A percentile compares a stretch with the other conserved stretches of the same genome.
Conservation (phyloP, 225 moss, liverwort and hornwort genomes). For the Anthoceros angustus region DNA sequence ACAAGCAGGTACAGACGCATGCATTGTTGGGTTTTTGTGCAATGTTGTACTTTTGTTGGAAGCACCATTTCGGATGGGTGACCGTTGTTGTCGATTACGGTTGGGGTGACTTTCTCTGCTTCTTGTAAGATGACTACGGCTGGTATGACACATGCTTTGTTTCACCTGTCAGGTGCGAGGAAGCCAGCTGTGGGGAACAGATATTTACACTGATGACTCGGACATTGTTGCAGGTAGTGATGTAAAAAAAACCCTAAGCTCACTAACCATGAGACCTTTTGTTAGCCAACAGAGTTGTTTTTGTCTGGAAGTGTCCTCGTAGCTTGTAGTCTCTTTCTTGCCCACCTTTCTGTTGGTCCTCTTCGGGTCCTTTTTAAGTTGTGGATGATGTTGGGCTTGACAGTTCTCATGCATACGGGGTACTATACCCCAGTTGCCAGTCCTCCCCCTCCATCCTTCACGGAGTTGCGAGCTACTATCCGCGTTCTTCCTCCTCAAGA, state of each 20-base stretch:
- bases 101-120: too few relatives aligned
- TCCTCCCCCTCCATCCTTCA: conserved; percentile 49
- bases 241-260: conserved; percentile 6
- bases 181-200: conserved; percentile 98
- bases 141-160: conserved; percentile 1
- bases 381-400: conserved; percentile 14
- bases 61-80: too few relatives aligned
- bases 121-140: too few relatives aligned
- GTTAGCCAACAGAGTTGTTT: neutral
- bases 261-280: conserved; percentile 6
- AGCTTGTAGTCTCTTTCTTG: neutral
- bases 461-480: conserved; percentile 57
- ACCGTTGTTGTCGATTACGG: too few relatives aligned
- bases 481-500: conserved; percentile 61
- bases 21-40: neutral
- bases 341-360: neutral
- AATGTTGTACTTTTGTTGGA: neutral
- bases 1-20: conserved; percentile 47
- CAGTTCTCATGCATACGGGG: conserved; percentile 88
- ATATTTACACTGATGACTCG: conserved; percentile 88
- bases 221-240: conserved; percentile 72
- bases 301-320: neutral
- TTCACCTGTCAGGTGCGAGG: conserved; percentile 43
- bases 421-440: conserved; percentile 65
- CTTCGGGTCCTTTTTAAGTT: neutral